These are phyloP conservation scores for Diaporthe destruens DNA, from an alignment of 2,329 filamentous ascomycete genomes.

Conservation along the genomic window DNA sequence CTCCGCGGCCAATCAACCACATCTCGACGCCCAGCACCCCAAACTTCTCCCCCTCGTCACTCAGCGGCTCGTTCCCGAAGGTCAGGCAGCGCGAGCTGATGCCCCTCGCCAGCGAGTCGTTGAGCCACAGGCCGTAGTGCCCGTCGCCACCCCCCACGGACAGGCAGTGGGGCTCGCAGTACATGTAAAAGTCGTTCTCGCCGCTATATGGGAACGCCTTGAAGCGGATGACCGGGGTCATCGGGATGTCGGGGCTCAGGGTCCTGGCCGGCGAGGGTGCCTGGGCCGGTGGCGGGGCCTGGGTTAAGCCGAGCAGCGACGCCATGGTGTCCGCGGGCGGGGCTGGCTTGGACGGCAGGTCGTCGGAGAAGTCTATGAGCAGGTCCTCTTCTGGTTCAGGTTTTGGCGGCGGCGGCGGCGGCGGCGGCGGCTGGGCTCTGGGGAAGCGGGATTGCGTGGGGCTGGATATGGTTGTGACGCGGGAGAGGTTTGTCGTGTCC, in stretches of 20 bases:
- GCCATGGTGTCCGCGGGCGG: conserved; percentile 8
- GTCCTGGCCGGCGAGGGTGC: not conserved
- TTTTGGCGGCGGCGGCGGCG: conserved; percentile 46
- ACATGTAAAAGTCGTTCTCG: conserved; percentile 95
- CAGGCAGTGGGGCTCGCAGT: conserved; percentile 87
- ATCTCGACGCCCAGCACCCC: conserved; percentile 91
- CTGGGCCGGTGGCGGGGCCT: not conserved
- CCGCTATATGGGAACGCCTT: conserved; percentile 98
- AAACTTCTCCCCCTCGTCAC: conserved; percentile 93
- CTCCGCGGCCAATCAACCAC: conserved; percentile 81
- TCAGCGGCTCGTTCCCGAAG: conserved; percentile 94
- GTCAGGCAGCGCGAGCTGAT: conserved; percentile 88
- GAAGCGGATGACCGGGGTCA: conserved; percentile 86
- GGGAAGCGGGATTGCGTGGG: conserved; percentile 43
- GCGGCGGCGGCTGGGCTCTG: conserved; percentile 38
- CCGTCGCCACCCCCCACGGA: conserved; percentile 91
- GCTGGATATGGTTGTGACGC: conserved; percentile 56
- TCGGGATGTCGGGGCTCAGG: conserved; percentile 47
- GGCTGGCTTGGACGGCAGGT: conserved; percentile 45
- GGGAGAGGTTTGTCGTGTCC: conserved; percentile 61
- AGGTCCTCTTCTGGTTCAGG: conserved; percentile 47
- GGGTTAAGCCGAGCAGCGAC: conserved; percentile 4
- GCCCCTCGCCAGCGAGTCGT: conserved; percentile 85
- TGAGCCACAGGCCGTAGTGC: conserved; percentile 93
- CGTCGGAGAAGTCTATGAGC: conserved; percentile 40